Base-by-base conservation (phyloP, 2,329 filamentous ascomycete species). In the Dryadomyces quercus-mongolicae region DNA sequence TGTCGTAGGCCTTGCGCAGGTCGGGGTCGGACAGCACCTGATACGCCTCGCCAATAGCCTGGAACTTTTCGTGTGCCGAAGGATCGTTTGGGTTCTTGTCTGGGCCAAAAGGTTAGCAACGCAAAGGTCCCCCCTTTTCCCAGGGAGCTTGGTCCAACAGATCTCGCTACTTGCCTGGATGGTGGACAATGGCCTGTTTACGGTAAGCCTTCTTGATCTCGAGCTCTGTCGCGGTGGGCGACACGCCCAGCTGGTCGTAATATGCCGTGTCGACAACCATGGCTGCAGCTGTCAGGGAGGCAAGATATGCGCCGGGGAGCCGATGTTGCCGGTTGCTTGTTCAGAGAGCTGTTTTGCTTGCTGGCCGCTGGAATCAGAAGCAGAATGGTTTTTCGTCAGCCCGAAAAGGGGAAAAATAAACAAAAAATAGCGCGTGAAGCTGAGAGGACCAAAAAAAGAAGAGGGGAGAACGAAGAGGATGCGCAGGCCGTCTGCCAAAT, bases 31-130 rank as follows among this genome's bases (percentile, higher is more conserved):
- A 93, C 59, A 98, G 82, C 51, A 98, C 87, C 71, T 85, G 81
- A 66, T 85, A 85, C 48, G 82, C 82, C 65, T 85, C 81, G 63
- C 81, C 81, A 64, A 94, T 91, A 56, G 81, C 83, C 73, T 98
- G 93, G 71, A 98, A 98, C 69, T 91, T 92, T 65, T 84, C 87
- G 72, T 95, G 88, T 42, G 93, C 93, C 22, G 86, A 89, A 60
- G 93, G 91, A 68, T 98, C 93, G 65, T 91, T 88, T 55, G 92
- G 93, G 71, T 98, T 98, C 76, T 98, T 98, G 74, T 98, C 93
- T 88, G 66, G 36, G 8, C 25, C 3, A 21, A 13, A 25, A 9
- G 18, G 48, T 50, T 34, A 50, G 36, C 36, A n/a, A 18, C n/a
- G 12, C 6, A 16, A 21, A 9, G 15, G 16, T 9, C 25, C 25